Evolutionary conservation across 2,329 filamentous ascomycete genomes (phyloP).

Genomic region (Aspergillus sp.): DNA sequence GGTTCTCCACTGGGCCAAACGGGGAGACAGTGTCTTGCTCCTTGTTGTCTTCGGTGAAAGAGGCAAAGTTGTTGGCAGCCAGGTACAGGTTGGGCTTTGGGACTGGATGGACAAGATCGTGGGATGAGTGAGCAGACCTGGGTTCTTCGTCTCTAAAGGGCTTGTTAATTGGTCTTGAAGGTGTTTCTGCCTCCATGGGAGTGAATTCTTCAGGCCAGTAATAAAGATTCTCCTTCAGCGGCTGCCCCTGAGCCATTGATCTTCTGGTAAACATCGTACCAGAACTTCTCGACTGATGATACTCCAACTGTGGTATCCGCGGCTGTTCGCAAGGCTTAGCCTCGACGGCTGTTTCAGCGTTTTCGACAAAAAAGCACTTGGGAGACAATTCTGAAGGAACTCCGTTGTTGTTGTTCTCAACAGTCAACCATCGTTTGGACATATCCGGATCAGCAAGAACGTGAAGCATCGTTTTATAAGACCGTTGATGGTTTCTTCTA

Average conservation of each 20-base stretch:
- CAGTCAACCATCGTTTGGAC: constrained; percentile 3
- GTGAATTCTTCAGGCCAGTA: constrained; percentile 6
- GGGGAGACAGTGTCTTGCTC: constrained; percentile 7
- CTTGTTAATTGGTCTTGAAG: neutral
- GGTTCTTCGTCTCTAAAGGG: neutral
- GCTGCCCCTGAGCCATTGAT: neutral
- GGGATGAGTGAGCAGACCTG: neutral
- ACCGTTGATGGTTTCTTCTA: constrained; percentile 4
- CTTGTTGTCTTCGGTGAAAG: constrained; percentile 5
- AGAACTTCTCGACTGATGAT: constrained; percentile 1
- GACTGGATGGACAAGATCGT: constrained; percentile 9
- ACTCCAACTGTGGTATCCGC: neutral
- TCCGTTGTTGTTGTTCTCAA: constrained; percentile 2
- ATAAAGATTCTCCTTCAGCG: constrained; percentile 1
- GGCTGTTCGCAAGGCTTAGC: constrained; percentile 1
- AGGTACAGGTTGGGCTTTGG: constrained; percentile 4
- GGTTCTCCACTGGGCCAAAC: neutral
- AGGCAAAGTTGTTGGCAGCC: constrained; percentile 5
- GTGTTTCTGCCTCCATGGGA: neutral
- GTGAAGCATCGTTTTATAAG: constrained; percentile 16
- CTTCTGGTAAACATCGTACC: constrained; percentile 4
- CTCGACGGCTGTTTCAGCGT: neutral
- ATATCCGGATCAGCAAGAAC: constrained; percentile 7
- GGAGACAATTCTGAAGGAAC: constrained; percentile 2
- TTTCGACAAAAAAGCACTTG: neutral